Conservation (phyloP, 2,329 filamentous ascomycete species). For the Penicillium sp. region DNA sequence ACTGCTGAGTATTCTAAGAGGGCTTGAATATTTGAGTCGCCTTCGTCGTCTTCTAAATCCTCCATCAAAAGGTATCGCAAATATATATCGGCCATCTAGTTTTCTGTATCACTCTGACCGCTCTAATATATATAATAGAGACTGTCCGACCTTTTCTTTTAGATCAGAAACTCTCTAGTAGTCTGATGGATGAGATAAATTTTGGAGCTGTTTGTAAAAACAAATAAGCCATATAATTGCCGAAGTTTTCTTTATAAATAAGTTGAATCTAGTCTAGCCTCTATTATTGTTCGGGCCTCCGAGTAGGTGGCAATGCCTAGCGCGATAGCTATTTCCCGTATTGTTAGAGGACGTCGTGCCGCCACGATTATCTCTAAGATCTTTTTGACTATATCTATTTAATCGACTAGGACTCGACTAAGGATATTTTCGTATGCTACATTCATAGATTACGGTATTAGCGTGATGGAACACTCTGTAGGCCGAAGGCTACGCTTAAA, state of each 20-base stretch:
- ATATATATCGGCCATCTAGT: constrained; percentile 10
- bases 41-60: too few species aligned
- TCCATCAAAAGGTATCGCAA: constrained; percentile 8
- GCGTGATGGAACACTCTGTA: neutral
- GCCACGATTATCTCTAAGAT: constrained; percentile 17
- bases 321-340: constrained; percentile 14
- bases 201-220: constrained; percentile 16
- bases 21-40: too few species aligned
- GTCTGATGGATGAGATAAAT: constrained; percentile 24
- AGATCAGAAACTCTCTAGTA: constrained; percentile 12
- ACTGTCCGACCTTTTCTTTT: neutral
- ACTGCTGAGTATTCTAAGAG: constrained; percentile 7
- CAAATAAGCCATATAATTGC: constrained; percentile 19
- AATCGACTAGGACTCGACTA: constrained; percentile 1
- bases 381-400: constrained; percentile 3
- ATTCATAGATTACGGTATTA: constrained; percentile 16
- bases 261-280: neutral
- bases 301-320: constrained; percentile 5
- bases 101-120: constrained; percentile 2
- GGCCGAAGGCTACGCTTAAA: constrained; percentile 12
- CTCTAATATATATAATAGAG: neutral
- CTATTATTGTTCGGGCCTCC: neutral
- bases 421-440: constrained; percentile 20
- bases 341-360: constrained; percentile 16
- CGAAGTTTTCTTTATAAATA: constrained; percentile 3